Percentiles rank a stretch among this genome's conserved stretches.
Evolutionary conservation across 768 basidiomycete genomes (phyloP).

Genomic region (Tricholoma matsutake): DNA sequence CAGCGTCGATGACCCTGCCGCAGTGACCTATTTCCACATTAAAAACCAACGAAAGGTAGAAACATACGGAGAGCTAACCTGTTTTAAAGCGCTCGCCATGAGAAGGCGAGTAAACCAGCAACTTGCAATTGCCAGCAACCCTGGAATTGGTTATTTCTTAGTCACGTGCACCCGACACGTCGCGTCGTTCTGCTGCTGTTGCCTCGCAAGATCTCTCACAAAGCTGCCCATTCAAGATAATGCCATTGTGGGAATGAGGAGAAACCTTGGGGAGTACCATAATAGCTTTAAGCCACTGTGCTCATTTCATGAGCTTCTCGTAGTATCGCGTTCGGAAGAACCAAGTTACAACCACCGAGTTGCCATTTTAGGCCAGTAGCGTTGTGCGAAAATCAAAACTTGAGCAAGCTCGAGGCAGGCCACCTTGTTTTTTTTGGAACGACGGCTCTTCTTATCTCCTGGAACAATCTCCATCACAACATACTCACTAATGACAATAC

Average conservation of each 20-base stretch:
- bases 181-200: too few relatives aligned
- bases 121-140: too few relatives aligned
- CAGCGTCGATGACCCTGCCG: conserved; percentile 51
- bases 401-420: neutral
- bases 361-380: conserved; percentile 6
- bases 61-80: conserved; percentile 22
- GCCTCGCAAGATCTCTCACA: too few relatives aligned
- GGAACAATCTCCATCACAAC: conserved; percentile 12
- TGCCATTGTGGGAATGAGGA: too few relatives aligned
- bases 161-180: neutral
- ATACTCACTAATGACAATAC: conserved; percentile 6
- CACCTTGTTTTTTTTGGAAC: conserved; percentile 7
- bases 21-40: conserved; percentile 19
- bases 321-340: neutral
- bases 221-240: too few relatives aligned
- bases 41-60: too few relatives aligned
- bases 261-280: too few relatives aligned
- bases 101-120: neutral
- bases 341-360: conserved; percentile 3
- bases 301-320: too few relatives aligned
- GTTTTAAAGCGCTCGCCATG: conserved; percentile 35
- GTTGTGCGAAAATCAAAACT: neutral
- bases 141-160: too few relatives aligned
- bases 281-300: too few relatives aligned
- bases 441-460: conserved; percentile 2